These are phyloP conservation scores for Hypomyces perniciosus DNA, from an alignment of 2,329 filamentous ascomycete species.

Conservation along the genomic window DNA sequence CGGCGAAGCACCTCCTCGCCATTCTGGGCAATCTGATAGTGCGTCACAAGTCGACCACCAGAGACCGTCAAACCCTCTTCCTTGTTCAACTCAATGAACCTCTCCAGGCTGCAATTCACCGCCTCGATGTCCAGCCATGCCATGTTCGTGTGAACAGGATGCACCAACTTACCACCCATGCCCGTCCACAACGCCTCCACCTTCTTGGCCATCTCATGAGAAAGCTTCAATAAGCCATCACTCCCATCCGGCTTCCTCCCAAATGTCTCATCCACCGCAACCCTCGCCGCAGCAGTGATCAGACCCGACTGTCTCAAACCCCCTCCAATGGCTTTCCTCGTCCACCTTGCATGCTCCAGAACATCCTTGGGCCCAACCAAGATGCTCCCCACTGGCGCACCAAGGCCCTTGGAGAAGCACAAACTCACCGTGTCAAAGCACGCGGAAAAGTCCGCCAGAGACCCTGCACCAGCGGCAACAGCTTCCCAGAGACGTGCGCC, in stretches of 20 bases:
- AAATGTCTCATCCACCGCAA: conserved; percentile 54
- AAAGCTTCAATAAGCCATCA: conserved; percentile 52
- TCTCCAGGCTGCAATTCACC: conserved; percentile 39
- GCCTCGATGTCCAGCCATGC: conserved; percentile 72
- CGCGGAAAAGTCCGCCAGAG: conserved; percentile 59
- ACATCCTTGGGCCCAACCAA: conserved; percentile 47
- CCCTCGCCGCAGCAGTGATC: conserved; percentile 62
- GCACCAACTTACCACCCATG: conserved; percentile 60
- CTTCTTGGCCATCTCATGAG: conserved; percentile 57
- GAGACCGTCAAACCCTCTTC: conserved; percentile 38
- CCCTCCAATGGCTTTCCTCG: conserved; percentile 68
- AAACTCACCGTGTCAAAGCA: conserved; percentile 70
- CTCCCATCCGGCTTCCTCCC: conserved; percentile 30
- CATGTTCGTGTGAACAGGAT: conserved; percentile 86
- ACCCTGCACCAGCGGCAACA: conserved; percentile 62
- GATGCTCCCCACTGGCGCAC: conserved; percentile 73
- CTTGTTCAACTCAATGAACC: conserved; percentile 34
- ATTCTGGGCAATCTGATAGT: conserved; percentile 57
- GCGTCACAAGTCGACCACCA: conserved; percentile 40
- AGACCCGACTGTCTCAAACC: conserved; percentile 69
- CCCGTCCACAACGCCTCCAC: conserved; percentile 65
- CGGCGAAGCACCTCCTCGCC: conserved; percentile 52
- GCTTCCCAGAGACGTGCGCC: conserved; percentile 81
- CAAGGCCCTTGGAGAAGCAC: conserved; percentile 78
- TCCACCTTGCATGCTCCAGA: conserved; percentile 36